Percentiles rank a stretch among this genome's conserved stretches.
Conservation (phyloP, 257 asterid species). For the Buddleja alternifolia region DNA sequence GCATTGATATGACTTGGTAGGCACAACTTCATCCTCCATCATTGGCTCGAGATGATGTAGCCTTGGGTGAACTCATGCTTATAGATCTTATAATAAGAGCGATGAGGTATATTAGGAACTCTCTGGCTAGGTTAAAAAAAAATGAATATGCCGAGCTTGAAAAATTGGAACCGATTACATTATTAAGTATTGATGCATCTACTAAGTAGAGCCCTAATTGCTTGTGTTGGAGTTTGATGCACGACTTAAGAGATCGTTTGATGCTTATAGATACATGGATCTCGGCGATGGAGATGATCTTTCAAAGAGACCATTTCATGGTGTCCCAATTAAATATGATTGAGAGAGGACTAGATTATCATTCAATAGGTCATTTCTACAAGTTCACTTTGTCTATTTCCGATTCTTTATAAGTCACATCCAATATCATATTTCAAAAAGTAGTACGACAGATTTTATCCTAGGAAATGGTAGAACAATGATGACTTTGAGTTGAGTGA, state of each 20-base stretch:
- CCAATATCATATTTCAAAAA: not conserved
- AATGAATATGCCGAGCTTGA: not conserved
- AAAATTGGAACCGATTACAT: not conserved
- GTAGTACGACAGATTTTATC: not conserved
- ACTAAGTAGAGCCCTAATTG: slow-evolving; percentile 24
- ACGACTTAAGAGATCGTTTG: not conserved
- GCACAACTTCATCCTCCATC: too few relatives aligned
- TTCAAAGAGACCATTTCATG: not conserved
- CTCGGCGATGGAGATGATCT: not conserved
- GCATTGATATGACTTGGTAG: too few relatives aligned
- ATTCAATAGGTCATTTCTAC: not conserved
- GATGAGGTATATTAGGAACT: not conserved
- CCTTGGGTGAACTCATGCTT: not conserved
- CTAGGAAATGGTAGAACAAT: not conserved
- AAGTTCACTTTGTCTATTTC: slow-evolving; percentile 1
- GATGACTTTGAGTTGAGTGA: not conserved
- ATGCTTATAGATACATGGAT: not conserved
- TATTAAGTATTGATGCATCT: slow-evolving; percentile 5
- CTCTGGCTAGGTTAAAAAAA: slow-evolving; percentile 1
- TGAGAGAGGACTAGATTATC: not conserved
- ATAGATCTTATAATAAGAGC: not conserved
- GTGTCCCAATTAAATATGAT: not conserved
- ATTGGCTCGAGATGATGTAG: too few relatives aligned
- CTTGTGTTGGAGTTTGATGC: slow-evolving; percentile 6
- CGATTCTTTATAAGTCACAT: not conserved